Evolutionary conservation across 1,139 yeast genomes (phyloP), one percentile per base, ranked within the genome.

Genomic region (Saccharomyces hybrid): DNA sequence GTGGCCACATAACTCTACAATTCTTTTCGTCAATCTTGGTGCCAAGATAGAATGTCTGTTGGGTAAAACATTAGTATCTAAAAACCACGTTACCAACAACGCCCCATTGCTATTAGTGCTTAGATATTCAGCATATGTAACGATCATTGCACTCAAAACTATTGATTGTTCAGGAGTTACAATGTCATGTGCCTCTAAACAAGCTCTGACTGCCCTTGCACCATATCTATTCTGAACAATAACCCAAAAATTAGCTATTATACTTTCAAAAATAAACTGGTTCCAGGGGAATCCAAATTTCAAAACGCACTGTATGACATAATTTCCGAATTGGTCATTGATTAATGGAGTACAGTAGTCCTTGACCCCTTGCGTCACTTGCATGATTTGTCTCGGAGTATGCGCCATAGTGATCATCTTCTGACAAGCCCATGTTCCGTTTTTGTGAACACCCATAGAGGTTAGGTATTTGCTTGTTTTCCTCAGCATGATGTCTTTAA

Each of bases 361-460:
- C 59, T 83, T 81, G 57, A 93, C 78, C 41, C 91, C 81, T 14
- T 80, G 77, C 7, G 85, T 84, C 53, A 93, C 87, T 53, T 84
- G 69, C 62, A 77, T 73, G 71, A 81, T 84, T 69, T 91, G 96
- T 58, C 89, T 83, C 41, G 80, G 80, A 1, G 85, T 75, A 51
- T 76, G 75, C 7, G 88, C 84, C 56, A 88, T 84, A 60, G 84
- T 87, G 63, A 95, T 90, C 68, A 93, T 85, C 71, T 93, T 95
- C 70, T 95, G 99, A 31, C 96, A 95, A 2, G 98, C 98, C 99
- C 99, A 93, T 3, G 99, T 93, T 58, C 99, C 99, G 70, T 95
- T 93, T 67, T 93, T 93, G 73, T 93, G 99, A 55, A 89, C 85
- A 64, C 98, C 95, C 75, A 93, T 85, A 64, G 90, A 95, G 1